A percentile compares a stretch with the other conserved stretches of the same genome.
Evolutionary conservation across 352 stramenopile genomes (phyloP).

Genomic region (Peronosclerospora sorghi): DNA sequence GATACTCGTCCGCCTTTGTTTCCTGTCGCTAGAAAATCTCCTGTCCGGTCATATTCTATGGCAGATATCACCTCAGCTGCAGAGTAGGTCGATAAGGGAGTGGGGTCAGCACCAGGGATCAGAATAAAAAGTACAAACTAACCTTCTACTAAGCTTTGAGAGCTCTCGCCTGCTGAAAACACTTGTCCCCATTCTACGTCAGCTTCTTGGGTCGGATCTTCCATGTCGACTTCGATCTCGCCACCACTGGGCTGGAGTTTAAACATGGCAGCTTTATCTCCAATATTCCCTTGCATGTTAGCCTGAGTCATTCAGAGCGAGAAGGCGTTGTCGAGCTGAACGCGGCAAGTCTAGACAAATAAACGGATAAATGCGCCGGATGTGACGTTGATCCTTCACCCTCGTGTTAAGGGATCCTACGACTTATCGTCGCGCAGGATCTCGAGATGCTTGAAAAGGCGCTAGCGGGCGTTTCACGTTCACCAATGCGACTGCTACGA

Average conservation of each 20-base stretch:
- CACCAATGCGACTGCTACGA: slow-evolving; percentile 10
- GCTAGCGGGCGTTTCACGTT: slow-evolving; percentile 12
- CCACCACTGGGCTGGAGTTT: slow-evolving; percentile 15
- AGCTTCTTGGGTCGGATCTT: slow-evolving; percentile 12
- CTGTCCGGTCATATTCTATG: slow-evolving; percentile 88
- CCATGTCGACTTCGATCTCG: slow-evolving; percentile 16
- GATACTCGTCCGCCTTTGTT: slow-evolving; percentile 90
- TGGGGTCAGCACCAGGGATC: no score
- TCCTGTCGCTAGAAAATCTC: slow-evolving; percentile 88
- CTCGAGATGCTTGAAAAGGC: slow-evolving; percentile 9
- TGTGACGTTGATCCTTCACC: no score
- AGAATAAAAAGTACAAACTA: not conserved
- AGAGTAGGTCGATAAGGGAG: not conserved
- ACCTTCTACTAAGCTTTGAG: slow-evolving; percentile 61
- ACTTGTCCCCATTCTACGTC: slow-evolving; percentile 38
- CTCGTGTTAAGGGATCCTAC: no score
- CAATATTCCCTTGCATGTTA: slow-evolving; percentile 5
- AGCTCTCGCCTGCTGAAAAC: slow-evolving; percentile 40
- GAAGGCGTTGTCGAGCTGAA: not conserved
- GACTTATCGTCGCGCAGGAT: slow-evolving; percentile 9
- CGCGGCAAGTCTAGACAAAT: not conserved
- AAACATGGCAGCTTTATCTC: slow-evolving; percentile 6
- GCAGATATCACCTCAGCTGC: slow-evolving; percentile 90
- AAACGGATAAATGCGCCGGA: not conserved
- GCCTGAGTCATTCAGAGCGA: slow-evolving; percentile 20